Conservation (phyloP, 1,284 basidiomycete genomes). For the Abortiporus biennis region DNA sequence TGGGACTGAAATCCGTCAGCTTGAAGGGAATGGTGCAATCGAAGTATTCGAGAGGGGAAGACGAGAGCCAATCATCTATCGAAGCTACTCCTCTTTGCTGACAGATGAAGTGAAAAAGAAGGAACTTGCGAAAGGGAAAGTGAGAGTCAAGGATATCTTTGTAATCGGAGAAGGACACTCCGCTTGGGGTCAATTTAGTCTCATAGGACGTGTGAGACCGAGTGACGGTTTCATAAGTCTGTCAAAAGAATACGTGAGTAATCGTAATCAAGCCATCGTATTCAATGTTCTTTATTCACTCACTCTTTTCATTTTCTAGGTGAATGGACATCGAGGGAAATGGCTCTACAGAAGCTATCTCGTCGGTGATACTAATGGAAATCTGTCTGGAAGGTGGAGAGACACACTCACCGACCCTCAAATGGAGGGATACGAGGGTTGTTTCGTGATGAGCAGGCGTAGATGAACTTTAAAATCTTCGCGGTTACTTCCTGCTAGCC, state of each 20-base stretch:
- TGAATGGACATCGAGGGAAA: conserved; percentile 60
- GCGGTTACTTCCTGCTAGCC: too few relatives aligned
- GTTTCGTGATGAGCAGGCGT: conserved; percentile 66
- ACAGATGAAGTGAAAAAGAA: conserved; percentile 12
- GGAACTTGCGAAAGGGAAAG: conserved; percentile 11
- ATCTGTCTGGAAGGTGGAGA: conserved; percentile 68
- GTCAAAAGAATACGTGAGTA: conserved; percentile 68
- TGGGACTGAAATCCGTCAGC: conserved; percentile 35
- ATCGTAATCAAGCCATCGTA: not conserved
- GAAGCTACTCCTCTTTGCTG: conserved; percentile 17
- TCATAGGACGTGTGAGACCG: conserved; percentile 62
- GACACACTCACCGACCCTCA: conserved; percentile 58
- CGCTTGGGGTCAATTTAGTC: conserved; percentile 72
- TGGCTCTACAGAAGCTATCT: conserved; percentile 77
- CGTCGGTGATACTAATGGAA: conserved; percentile 56
- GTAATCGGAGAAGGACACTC: conserved; percentile 76
- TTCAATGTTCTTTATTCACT: not conserved
- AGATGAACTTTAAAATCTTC: conserved; percentile 29
- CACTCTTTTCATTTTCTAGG: conserved; percentile 29
- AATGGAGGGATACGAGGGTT: conserved; percentile 65
- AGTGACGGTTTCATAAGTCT: conserved; percentile 67
- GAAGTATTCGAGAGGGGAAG: conserved; percentile 34
- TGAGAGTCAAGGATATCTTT: conserved; percentile 51
- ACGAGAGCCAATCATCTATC: conserved; percentile 34
- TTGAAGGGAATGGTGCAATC: conserved; percentile 37